These are phyloP conservation scores for Saccharomyces hybrid DNA, from an alignment of 1,139 yeast genomes.

Conservation along the genomic window DNA sequence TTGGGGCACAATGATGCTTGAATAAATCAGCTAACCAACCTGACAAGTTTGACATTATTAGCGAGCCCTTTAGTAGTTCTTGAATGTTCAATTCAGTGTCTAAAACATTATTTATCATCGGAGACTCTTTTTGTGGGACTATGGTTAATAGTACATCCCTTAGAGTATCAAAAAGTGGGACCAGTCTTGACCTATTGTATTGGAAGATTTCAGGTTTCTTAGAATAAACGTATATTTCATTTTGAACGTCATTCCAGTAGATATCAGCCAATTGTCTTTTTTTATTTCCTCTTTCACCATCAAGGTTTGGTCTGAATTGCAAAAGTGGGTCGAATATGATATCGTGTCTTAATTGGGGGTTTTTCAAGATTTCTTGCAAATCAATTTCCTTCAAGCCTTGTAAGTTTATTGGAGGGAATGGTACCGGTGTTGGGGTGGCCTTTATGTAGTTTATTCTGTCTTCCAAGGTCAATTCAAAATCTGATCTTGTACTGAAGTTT, in stretches of 20 bases:
- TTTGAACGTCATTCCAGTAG: slow-evolving; percentile 74
- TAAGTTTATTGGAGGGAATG: slow-evolving; percentile 73
- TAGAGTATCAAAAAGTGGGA: slow-evolving; percentile 65
- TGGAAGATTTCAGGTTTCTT: slow-evolving; percentile 29
- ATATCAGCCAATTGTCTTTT: slow-evolving; percentile 69
- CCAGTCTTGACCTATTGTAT: slow-evolving; percentile 45
- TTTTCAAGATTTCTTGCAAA: slow-evolving; percentile 77
- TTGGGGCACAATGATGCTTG: slow-evolving; percentile 68
- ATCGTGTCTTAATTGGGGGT: slow-evolving; percentile 90
- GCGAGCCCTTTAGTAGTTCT: slow-evolving; percentile 52
- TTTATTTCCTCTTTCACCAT: slow-evolving; percentile 81
- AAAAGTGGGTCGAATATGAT: slow-evolving; percentile 86
- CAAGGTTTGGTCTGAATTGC: slow-evolving; percentile 86
- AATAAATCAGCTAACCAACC: slow-evolving; percentile 31
- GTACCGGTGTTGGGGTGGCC: slow-evolving; percentile 22
- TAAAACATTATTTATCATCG: slow-evolving; percentile 61
- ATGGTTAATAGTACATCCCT: slow-evolving; percentile 69
- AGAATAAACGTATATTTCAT: slow-evolving; percentile 40
- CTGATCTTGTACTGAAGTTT: background rate
- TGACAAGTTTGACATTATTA: slow-evolving; percentile 27
- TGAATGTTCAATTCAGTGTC: slow-evolving; percentile 73
- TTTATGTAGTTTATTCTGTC: slow-evolving; percentile 26
- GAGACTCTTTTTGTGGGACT: slow-evolving; percentile 71
- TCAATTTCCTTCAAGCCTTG: slow-evolving; percentile 83
- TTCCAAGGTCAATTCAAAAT: slow-evolving; percentile 13